Evolutionary conservation across 2,329 filamentous ascomycete species (phyloP).

Genomic region (Trichoderma harzianum): DNA sequence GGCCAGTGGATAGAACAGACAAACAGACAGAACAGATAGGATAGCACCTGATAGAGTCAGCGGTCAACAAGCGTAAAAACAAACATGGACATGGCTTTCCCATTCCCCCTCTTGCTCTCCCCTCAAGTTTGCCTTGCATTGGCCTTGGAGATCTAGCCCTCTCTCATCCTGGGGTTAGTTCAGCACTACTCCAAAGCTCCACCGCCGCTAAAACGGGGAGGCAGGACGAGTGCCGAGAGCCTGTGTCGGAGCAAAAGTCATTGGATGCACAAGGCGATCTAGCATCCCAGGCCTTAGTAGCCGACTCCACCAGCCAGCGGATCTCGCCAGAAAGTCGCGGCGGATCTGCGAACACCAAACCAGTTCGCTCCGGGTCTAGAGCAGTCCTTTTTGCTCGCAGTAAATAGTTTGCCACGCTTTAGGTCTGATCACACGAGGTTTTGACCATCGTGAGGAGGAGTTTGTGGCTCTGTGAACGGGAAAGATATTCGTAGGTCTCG

Average conservation of each 20-base stretch:
- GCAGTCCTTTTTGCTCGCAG: not conserved
- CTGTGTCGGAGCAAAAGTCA: not conserved
- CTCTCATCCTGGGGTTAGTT: not conserved
- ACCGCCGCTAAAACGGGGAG: slow-evolving; percentile 3
- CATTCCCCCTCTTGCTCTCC: not conserved
- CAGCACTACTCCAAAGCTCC: not conserved
- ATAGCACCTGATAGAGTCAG: not conserved
- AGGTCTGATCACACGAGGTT: not conserved
- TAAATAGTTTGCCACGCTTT: slow-evolving; percentile 6
- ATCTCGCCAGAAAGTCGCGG: not conserved
- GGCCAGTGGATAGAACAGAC: not conserved
- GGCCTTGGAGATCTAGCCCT: slow-evolving; percentile 2
- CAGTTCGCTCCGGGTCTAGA: not conserved
- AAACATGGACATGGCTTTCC: not conserved
- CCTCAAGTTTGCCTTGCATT: not conserved
- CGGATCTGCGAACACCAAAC: slow-evolving; percentile 3
- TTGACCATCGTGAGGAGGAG: not conserved
- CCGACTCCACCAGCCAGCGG: slow-evolving; percentile 1
- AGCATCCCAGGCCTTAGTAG: not conserved
- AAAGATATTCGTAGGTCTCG: not conserved
- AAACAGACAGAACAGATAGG: not conserved
- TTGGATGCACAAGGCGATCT: slow-evolving; percentile 1
- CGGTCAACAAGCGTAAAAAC: not conserved
- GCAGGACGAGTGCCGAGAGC: slow-evolving; percentile 6
- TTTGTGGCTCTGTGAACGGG: not conserved